These are phyloP conservation scores for Erodium trifolium DNA, from an alignment of 441 rosid genomes.

Conservation along the genomic window DNA sequence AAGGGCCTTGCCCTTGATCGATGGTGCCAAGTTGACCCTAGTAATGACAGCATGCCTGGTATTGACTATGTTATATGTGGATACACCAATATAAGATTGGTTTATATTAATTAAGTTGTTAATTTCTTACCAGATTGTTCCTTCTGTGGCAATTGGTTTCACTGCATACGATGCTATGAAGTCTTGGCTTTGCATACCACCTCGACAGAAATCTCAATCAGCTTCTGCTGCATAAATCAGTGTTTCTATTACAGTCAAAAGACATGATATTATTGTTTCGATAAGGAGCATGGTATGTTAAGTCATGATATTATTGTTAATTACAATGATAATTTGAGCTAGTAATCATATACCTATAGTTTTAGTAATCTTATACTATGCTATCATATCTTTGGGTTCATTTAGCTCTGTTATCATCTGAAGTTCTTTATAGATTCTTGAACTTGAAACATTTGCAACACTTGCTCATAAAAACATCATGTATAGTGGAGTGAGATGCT, in stretches of 20 bases:
- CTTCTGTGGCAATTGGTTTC: conserved; percentile 94
- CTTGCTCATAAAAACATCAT: no score
- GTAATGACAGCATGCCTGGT: background rate
- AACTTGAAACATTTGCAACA: no score
- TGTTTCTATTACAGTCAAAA: background rate
- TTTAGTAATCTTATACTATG: background rate
- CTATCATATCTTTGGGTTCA: no score
- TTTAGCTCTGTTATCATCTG: no score
- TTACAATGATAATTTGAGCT: background rate
- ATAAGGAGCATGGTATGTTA: no score
- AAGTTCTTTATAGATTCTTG: no score
- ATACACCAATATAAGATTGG: background rate
- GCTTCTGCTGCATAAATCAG: conserved; percentile 28
- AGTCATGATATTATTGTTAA: background rate
- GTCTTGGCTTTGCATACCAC: conserved; percentile 82
- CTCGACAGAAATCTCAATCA: conserved; percentile 48
- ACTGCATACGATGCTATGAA: conserved; percentile 86
- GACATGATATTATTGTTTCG: background rate
- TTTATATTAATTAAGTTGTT: conserved; percentile 9
- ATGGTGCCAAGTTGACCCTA: no score
- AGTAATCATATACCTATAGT: no score
- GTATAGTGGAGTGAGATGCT: no score
- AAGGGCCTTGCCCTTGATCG: background rate
- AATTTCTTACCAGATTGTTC: conserved; percentile 57
- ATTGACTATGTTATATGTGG: background rate